These are phyloP conservation scores for Pythium pectinolyticum DNA, from an alignment of 352 stramenopile genomes.

Conservation along the genomic window DNA sequence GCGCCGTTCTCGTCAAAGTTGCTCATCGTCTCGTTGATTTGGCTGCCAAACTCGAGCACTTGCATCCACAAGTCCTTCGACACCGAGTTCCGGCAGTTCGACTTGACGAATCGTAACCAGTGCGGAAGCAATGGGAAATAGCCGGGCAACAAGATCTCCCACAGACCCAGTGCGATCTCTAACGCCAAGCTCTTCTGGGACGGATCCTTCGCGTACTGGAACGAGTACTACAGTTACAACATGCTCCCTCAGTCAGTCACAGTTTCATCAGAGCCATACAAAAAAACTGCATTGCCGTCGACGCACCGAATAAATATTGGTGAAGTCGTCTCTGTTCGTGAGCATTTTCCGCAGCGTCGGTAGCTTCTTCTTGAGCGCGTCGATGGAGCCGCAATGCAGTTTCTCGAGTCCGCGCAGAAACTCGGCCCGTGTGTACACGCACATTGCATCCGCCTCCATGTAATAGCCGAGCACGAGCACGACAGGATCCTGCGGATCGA, in stretches of 20 bases:
- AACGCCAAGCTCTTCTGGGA: constrained; percentile 80
- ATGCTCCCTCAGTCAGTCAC: constrained; percentile 6
- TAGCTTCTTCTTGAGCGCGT: constrained; percentile 52
- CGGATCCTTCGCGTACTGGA: constrained; percentile 79
- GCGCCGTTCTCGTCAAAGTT: constrained; percentile 88
- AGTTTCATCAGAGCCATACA: background rate
- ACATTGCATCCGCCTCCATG: constrained; percentile 81
- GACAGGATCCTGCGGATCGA: constrained; percentile 79
- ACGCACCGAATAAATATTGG: constrained; percentile 83
- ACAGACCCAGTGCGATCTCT: constrained; percentile 70
- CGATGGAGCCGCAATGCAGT: constrained; percentile 57
- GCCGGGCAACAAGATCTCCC: constrained; percentile 66
- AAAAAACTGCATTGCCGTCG: background rate
- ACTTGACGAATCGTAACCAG: constrained; percentile 69
- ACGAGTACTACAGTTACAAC: constrained; percentile 56
- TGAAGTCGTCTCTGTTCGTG: constrained; percentile 45
- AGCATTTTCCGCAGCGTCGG: constrained; percentile 55
- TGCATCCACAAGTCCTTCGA: constrained; percentile 88
- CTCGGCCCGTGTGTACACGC: constrained; percentile 71
- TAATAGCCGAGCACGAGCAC: constrained; percentile 76
- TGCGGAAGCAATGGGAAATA: constrained; percentile 67
- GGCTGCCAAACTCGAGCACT: constrained; percentile 76
- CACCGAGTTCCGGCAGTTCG: constrained; percentile 71
- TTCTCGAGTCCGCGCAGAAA: constrained; percentile 74
- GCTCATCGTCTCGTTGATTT: constrained; percentile 69